Evolutionary conservation across 176 grass and related monocot genomes (phyloP).

Genomic region (Calamus simplicifolius): DNA sequence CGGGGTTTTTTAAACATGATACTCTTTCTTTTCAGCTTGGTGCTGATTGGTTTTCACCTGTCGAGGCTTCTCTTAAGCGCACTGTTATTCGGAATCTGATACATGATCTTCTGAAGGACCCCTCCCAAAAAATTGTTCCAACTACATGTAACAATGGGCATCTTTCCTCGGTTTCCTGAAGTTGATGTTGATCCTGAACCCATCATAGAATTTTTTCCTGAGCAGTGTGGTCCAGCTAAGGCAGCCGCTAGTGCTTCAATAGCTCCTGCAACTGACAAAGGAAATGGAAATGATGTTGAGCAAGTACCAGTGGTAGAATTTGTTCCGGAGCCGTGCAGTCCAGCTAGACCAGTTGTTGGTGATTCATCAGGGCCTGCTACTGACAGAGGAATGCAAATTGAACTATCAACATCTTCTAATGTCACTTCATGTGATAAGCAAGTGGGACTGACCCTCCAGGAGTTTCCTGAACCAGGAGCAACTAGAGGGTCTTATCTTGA

Average conservation of each 20-base stretch:
- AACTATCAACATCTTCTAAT: constrained; percentile 14
- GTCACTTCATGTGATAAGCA: constrained; percentile 34
- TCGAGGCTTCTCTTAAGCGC: constrained; percentile 88
- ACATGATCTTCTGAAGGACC: constrained; percentile 33
- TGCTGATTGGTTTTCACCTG: constrained; percentile 72
- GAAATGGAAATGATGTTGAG: constrained; percentile 20
- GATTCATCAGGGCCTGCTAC: constrained; percentile 21
- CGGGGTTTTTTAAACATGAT: no score
- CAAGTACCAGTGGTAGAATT: constrained; percentile 34
- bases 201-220: no score
- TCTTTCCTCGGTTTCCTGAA: constrained; percentile 29
- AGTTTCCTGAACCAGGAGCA: constrained; percentile 6
- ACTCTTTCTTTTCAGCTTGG: constrained; percentile 48
- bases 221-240: no score
- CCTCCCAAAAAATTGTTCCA: constrained; percentile 23
- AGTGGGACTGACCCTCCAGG: constrained; percentile 10
- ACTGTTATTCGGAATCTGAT: constrained; percentile 71
- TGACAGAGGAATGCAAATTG: constrained; percentile 16
- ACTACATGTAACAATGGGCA: constrained; percentile 19
- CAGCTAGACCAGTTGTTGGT: constrained; percentile 17
- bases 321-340: constrained; percentile 25
- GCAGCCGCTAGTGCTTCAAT: no score
- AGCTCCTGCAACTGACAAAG: no score
- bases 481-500: not conserved
- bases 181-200: constrained; percentile 1